Evolutionary conservation across 2,329 filamentous ascomycete genomes (phyloP), one percentile per base, ranked within the genome.

Genomic region (Ophiostoma fasciatum): DNA sequence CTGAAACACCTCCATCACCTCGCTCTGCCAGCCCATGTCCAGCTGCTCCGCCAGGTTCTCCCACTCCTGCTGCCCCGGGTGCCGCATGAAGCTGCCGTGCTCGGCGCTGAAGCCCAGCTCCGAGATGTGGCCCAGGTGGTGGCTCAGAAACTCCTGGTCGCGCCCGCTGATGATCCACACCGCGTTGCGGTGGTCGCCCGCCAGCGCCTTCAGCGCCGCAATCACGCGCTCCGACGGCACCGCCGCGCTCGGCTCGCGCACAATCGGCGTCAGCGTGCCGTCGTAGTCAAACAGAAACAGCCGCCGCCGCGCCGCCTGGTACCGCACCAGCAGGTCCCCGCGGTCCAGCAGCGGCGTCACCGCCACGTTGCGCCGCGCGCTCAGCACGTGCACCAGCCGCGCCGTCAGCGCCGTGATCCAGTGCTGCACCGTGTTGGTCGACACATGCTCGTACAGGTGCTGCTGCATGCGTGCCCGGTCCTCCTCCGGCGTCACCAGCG

Each of bases 231-330:
- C 78, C 1, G 87, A 88, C 0, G 90, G 90, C 27, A 94, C 77
- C 4, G 90, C 90, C 5, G 84, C 78, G 46, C 80, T 78, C 2
- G 90, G 90, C 50, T 96, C 85, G 47, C 81, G 79, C 37, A 96
- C 90, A 48, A 98, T 96, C 0, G 87, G 83, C 4, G 90, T 96
- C 37, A 98, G 69, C 1, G 90, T 98, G 32, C 90, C 90, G 54
- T 98, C 90, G 51, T 98, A 98, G 60, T 98, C 90, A 53, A 96
- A 94, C 82, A 98, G 88, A 63, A 96, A 94, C 4, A 98, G 66
- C 10, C 90, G 76, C 58, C 82, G 83, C 43, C 71, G 71, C 4
- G 84, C 76, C 27, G 69, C 63, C 41, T 75, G 73, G 57, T 94
- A 96, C 41, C 78, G 77, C 37, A 68, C 62, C 26, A 93, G 63